phyloP scores from a whole-genome alignment of 768 basidiomycete genomes.

The Galerina marginata region DNA sequence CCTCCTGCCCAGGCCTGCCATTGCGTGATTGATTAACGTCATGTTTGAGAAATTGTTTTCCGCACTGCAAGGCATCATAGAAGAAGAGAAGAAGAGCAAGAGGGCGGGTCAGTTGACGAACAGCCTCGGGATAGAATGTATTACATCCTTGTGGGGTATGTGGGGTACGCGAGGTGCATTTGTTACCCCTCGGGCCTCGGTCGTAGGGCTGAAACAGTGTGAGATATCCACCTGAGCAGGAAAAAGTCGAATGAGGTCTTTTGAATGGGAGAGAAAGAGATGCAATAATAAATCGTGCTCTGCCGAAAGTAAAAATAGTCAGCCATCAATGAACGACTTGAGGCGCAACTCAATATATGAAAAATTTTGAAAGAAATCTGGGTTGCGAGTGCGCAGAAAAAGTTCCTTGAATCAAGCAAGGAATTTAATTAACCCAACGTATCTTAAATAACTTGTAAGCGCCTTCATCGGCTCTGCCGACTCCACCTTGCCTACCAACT shows the following conservation, averaged over 20 bases:
- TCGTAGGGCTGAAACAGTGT: constrained; percentile 4
- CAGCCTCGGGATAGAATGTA: too few species aligned
- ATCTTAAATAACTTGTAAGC: constrained; percentile 75
- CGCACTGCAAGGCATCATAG: too few species aligned
- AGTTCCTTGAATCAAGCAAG: too few species aligned
- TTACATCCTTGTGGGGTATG: background rate
- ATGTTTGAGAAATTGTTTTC: background rate
- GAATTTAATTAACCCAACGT: constrained; percentile 54
- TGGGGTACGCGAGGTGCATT: background rate
- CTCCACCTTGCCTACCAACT: constrained; percentile 53
- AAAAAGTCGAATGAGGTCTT: background rate
- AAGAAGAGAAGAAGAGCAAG: too few species aligned
- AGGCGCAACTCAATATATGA: too few species aligned
- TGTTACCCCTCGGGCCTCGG: background rate
- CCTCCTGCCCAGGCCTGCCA: too few species aligned
- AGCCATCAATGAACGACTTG: too few species aligned
- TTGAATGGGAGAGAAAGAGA: background rate
- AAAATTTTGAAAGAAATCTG: background rate
- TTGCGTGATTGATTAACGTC: background rate
- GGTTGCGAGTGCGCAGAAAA: background rate
- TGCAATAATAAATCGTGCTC: background rate
- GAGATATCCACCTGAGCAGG: background rate
- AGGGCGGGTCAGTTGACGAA: too few species aligned
- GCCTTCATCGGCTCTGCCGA: constrained; percentile 72
- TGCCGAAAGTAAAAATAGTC: background rate